Evolutionary conservation across 148 eudicot genomes (phyloP).

Genomic region (Agrostemma githago): DNA sequence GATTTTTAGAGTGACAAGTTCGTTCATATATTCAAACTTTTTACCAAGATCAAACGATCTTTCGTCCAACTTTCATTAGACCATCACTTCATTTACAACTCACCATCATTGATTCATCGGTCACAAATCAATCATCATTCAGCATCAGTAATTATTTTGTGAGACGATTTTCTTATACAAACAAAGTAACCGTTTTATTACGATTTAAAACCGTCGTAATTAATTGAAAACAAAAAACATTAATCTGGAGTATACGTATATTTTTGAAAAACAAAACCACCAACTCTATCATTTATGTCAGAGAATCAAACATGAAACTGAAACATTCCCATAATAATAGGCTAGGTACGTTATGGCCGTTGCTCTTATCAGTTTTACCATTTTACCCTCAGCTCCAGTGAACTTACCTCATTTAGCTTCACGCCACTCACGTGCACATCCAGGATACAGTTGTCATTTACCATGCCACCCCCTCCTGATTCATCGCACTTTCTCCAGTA

Average conservation of each 20-base stretch:
- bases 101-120: no score
- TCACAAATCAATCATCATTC: no score
- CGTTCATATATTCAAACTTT: no score
- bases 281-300: not conserved
- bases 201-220: no score
- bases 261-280: not conserved
- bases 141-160: no score
- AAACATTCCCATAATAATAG: constrained; percentile 5
- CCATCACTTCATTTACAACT: no score
- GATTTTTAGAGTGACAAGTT: no score
- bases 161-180: no score
- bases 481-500: no score
- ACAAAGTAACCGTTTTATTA: no score
- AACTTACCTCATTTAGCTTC: not conserved
- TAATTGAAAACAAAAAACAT: not conserved
- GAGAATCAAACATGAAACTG: not conserved
- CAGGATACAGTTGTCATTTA: not conserved
- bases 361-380: constrained; percentile 5
- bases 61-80: no score
- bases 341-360: not conserved
- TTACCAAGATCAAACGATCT: no score
- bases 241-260: not conserved
- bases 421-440: not conserved
- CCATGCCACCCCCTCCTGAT: not conserved
- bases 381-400: not conserved